These are phyloP conservation scores for Amphicarpaea edgeworthii DNA, from an alignment of 306 rosid genomes.

Conservation along the genomic window DNA sequence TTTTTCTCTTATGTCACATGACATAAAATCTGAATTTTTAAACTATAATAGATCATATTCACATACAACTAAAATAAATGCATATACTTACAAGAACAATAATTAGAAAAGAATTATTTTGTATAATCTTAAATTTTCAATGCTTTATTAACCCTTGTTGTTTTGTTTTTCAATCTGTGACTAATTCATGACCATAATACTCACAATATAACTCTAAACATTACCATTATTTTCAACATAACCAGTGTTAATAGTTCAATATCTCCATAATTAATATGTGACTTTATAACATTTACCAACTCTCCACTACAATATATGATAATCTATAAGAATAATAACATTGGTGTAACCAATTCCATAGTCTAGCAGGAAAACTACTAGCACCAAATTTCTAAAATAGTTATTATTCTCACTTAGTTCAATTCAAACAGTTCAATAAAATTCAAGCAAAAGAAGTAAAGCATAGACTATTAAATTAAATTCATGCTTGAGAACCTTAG, in stretches of 20 bases:
- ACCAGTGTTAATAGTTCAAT: background rate
- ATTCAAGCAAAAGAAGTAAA: background rate
- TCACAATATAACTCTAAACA: background rate
- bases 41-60: background rate
- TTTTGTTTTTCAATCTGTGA: background rate
- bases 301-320: background rate
- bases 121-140: background rate
- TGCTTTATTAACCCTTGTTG: background rate
- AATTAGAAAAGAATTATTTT: background rate
- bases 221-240: no score
- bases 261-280: background rate
- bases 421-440: no score
- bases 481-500: background rate
- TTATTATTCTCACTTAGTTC: no score
- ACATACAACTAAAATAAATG: background rate
- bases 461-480: background rate
- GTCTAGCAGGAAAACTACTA: no score
- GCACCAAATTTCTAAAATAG: no score
- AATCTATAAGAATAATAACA: background rate
- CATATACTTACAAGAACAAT: background rate
- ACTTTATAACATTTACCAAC: background rate
- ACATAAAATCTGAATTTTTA: no score
- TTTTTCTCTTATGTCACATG: no score
- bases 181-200: constrained; percentile 4
- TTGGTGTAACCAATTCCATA: constrained; percentile 8